These are phyloP conservation scores for Zygotorulaspora chibaensis DNA, from an alignment of 805 yeast genomes.

Conservation along the genomic window DNA sequence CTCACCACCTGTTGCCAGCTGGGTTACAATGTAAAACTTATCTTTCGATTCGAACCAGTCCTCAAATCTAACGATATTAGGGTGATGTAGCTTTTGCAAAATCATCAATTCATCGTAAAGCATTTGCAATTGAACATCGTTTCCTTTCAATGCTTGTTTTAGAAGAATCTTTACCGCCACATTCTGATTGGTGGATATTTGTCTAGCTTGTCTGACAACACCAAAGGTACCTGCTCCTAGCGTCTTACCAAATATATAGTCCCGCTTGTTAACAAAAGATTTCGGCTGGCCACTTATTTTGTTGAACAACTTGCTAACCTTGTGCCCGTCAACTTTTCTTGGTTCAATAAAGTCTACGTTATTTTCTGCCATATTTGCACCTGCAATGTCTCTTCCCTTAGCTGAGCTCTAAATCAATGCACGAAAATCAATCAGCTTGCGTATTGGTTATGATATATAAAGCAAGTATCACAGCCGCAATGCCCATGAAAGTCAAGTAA, in stretches of 20 bases:
- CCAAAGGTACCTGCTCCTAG: constrained; percentile 96
- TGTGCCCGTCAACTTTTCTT: constrained; percentile 31
- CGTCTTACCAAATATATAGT: constrained; percentile 75
- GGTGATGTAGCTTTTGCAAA: constrained; percentile 65
- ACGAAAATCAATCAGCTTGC: no score
- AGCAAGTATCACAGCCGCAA: no score
- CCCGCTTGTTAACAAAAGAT: constrained; percentile 59
- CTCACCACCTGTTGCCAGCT: constrained; percentile 95
- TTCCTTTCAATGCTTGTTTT: constrained; percentile 77
- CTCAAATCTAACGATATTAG: constrained; percentile 81
- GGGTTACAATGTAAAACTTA: constrained; percentile 90
- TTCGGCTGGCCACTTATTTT: constrained; percentile 70
- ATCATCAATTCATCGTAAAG: constrained; percentile 74
- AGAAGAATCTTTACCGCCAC: constrained; percentile 88
- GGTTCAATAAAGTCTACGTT: constrained; percentile 1
- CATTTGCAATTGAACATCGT: constrained; percentile 53
- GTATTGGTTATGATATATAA: not conserved
- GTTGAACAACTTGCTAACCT: constrained; percentile 40
- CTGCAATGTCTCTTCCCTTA: not conserved
- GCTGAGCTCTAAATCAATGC: not conserved
- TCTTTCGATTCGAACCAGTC: constrained; percentile 94
- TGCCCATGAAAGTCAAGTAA: no score
- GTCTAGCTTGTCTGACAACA: constrained; percentile 74
- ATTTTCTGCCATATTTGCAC: not conserved
- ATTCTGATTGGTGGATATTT: constrained; percentile 50